Evolutionary conservation across 306 rosid species (phyloP).

Genomic region (Aeschynomene evenia): DNA sequence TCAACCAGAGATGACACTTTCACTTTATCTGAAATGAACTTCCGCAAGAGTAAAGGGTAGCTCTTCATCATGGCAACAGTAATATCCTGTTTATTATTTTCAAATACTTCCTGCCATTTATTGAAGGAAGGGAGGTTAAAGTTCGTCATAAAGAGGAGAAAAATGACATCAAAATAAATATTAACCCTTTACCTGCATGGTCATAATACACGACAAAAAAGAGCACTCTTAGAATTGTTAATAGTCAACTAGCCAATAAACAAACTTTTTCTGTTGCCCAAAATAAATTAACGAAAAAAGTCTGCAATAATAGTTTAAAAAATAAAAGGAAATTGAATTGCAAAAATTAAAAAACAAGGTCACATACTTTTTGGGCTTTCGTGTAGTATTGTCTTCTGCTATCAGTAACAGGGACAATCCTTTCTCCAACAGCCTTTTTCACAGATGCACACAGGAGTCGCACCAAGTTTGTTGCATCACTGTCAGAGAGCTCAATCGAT

Average conservation of each 20-base stretch:
- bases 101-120: slow-evolving; percentile 70
- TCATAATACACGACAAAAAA: slow-evolving; percentile 11
- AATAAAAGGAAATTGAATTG: slow-evolving; percentile 1
- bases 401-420: slow-evolving; percentile 86
- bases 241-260: slow-evolving; percentile 16
- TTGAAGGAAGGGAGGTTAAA: slow-evolving; percentile 34
- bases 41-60: slow-evolving; percentile 79
- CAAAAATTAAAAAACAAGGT: slow-evolving; percentile 17
- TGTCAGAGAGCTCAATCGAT: slow-evolving; percentile 72
- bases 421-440: slow-evolving; percentile 94
- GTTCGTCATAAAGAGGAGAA: neutral
- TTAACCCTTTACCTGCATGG: neutral
- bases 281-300: neutral
- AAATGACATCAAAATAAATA: slow-evolving; percentile 17
- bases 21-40: slow-evolving; percentile 86
- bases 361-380: slow-evolving; percentile 89
- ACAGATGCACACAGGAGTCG: slow-evolving; percentile 90
- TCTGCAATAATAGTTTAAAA: neutral
- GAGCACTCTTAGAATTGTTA: slow-evolving; percentile 1
- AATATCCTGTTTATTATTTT: slow-evolving; percentile 75
- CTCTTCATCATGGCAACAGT: slow-evolving; percentile 83
- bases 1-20: slow-evolving; percentile 78
- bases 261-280: neutral
- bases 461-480: slow-evolving; percentile 89
- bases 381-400: slow-evolving; percentile 72